Evolutionary conservation across 1,284 basidiomycete genomes (phyloP).

Genomic region (Calocybe gambosa): DNA sequence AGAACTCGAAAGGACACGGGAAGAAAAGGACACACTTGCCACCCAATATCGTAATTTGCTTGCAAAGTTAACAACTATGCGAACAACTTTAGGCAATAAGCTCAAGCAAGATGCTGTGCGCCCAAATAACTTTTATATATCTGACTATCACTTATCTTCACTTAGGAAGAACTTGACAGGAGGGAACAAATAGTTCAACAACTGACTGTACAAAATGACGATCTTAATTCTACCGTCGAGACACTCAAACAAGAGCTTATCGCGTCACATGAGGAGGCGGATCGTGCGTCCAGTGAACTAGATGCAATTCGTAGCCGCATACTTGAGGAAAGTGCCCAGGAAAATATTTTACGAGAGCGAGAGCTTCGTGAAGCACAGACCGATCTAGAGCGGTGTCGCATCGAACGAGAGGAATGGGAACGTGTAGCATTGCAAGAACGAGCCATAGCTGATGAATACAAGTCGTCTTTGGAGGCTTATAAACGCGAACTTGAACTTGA

Average conservation of each 20-base stretch:
- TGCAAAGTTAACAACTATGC: conserved; percentile 88
- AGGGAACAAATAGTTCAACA: conserved; percentile 77
- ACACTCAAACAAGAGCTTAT: conserved; percentile 77
- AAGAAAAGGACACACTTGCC: conserved; percentile 83
- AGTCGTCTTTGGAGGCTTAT: conserved; percentile 47
- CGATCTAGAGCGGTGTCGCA: conserved; percentile 78
- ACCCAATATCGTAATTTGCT: conserved; percentile 84
- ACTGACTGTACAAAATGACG: conserved; percentile 70
- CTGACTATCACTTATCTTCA: conserved; percentile 13
- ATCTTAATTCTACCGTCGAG: conserved; percentile 62
- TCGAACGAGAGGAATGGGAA: conserved; percentile 90
- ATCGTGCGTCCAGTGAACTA: conserved; percentile 64
- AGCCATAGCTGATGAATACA: conserved; percentile 63
- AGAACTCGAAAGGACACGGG: conserved; percentile 54
- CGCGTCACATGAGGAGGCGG: conserved; percentile 66
- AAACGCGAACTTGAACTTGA: conserved; percentile 67
- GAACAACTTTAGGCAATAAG: conserved; percentile 90
- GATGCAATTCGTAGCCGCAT: conserved; percentile 57
- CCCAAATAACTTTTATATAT: conserved; percentile 20
- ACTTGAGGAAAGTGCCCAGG: conserved; percentile 59
- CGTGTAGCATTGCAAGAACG: conserved; percentile 70
- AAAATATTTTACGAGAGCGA: conserved; percentile 69
- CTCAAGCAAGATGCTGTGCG: conserved; percentile 93
- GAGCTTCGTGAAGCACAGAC: conserved; percentile 76
- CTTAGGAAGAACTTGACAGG: conserved; percentile 92